Percentiles rank a stretch among this genome's conserved stretches.
phyloP scores from a whole-genome alignment of 1,284 basidiomycete species.

The Trametes versicolor region DNA sequence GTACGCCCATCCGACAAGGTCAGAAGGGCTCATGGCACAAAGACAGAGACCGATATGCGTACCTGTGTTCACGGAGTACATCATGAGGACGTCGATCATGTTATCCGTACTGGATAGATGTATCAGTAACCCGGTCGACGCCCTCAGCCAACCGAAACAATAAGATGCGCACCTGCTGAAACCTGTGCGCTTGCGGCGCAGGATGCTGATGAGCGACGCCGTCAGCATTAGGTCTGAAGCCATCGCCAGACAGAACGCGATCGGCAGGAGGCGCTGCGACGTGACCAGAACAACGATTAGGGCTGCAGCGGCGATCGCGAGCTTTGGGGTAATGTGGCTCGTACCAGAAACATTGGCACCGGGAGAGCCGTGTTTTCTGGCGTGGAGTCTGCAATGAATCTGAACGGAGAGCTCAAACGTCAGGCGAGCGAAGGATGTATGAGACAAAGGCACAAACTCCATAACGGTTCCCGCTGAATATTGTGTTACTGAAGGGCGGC shows the following conservation, averaged over 20 bases:
- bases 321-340: no score
- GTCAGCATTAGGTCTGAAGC: neutral
- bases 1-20: neutral
- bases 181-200: neutral
- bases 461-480: no score
- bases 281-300: neutral
- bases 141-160: neutral
- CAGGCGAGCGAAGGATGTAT: no score
- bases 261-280: neutral
- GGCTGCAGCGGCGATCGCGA: neutral
- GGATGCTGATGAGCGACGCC: neutral
- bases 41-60: neutral
- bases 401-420: no score
- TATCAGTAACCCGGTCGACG: neutral
- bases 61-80: slow-evolving; percentile 3
- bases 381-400: no score
- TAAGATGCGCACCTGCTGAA: neutral
- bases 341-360: no score
- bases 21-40: no score
- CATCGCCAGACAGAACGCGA: neutral
- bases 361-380: no score
- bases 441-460: no score
- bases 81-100: neutral
- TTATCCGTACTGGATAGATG: neutral
- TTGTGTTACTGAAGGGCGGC: no score